A percentile compares a stretch with the other conserved stretches of the same genome.
phyloP scores from a whole-genome alignment of 768 basidiomycete genomes.

The Calocybe indica region DNA sequence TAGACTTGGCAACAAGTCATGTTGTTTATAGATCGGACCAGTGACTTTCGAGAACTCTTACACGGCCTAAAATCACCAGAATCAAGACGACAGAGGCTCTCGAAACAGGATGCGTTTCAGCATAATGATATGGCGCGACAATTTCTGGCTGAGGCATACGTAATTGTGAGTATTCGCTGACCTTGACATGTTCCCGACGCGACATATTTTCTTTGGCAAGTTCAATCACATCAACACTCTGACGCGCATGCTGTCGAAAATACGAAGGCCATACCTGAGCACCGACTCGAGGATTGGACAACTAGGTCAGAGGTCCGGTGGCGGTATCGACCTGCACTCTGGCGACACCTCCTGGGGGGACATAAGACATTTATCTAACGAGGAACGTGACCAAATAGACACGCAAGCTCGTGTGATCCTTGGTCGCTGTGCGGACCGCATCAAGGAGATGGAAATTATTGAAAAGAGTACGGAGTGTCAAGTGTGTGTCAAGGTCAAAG shows the following conservation, averaged over 20 bases:
- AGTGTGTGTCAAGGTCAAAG: constrained; percentile 11
- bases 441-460: constrained; percentile 80
- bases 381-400: constrained; percentile 95
- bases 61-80: constrained; percentile 41
- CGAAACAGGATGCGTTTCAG: constrained; percentile 11
- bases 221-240: constrained; percentile 69
- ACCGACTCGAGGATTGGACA: constrained; percentile 56
- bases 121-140: constrained; percentile 41
- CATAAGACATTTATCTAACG: constrained; percentile 72
- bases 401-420: constrained; percentile 84
- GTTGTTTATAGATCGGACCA: constrained; percentile 56
- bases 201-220: not conserved
- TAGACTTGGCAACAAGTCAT: constrained; percentile 23
- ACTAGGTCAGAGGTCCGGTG: constrained; percentile 42
- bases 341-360: constrained; percentile 50
- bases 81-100: constrained; percentile 45
- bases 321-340: constrained; percentile 48
- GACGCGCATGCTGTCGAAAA: constrained; percentile 62
- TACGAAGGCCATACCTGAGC: constrained; percentile 86
- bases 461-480: constrained; percentile 71
- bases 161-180: constrained; percentile 40
- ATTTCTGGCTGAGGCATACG: constrained; percentile 73
- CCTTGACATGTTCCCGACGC: not conserved
- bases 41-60: constrained; percentile 51
- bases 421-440: constrained; percentile 78